Percentiles rank a stretch among this genome's conserved stretches.
Conservation (phyloP, 2,329 filamentous ascomycete genomes). For the Leptographium galeiforme region DNA sequence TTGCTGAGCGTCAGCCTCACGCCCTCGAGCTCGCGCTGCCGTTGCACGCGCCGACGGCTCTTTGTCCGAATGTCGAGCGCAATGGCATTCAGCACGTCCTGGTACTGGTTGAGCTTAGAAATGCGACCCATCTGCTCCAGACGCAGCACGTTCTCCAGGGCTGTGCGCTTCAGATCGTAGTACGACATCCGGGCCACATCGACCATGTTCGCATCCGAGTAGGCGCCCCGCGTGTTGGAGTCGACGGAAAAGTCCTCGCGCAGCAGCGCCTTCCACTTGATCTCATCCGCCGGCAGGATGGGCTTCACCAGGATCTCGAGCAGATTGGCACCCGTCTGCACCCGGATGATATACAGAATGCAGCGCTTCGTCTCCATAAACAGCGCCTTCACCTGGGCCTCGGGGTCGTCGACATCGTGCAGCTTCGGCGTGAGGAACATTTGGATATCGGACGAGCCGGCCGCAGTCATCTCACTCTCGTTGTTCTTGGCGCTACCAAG, state of each 20-base stretch:
- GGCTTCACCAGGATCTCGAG: conserved; percentile 91
- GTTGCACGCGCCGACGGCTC: conserved; percentile 81
- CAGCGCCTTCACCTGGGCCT: conserved; percentile 78
- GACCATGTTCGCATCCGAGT: conserved; percentile 75
- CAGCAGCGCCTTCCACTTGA: conserved; percentile 71
- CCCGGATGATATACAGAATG: conserved; percentile 91
- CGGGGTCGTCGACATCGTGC: conserved; percentile 82
- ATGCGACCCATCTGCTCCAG: conserved; percentile 82
- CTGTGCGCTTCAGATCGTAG: conserved; percentile 81
- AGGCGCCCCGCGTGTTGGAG: conserved; percentile 64
- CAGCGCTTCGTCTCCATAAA: conserved; percentile 99
- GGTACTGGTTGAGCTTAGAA: conserved; percentile 81
- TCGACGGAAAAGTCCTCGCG: conserved; percentile 65
- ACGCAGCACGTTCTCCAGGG: conserved; percentile 83
- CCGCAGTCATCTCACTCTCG: conserved; percentile 80
- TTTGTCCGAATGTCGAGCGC: conserved; percentile 95
- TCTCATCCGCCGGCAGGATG: conserved; percentile 74
- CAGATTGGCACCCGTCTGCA: conserved; percentile 84
- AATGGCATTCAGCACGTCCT: conserved; percentile 95
- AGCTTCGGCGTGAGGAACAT: conserved; percentile 83
- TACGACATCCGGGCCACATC: conserved; percentile 87
- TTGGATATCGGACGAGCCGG: conserved; percentile 78
- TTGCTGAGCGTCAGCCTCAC: conserved; percentile 63
- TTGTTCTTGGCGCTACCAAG: conserved; percentile 94
- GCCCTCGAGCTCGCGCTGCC: conserved; percentile 79